Percentiles rank a stretch among this genome's conserved stretches.
Conservation (phyloP, 495 filamentous ascomycete genomes). For the Penicillium argentinense region DNA sequence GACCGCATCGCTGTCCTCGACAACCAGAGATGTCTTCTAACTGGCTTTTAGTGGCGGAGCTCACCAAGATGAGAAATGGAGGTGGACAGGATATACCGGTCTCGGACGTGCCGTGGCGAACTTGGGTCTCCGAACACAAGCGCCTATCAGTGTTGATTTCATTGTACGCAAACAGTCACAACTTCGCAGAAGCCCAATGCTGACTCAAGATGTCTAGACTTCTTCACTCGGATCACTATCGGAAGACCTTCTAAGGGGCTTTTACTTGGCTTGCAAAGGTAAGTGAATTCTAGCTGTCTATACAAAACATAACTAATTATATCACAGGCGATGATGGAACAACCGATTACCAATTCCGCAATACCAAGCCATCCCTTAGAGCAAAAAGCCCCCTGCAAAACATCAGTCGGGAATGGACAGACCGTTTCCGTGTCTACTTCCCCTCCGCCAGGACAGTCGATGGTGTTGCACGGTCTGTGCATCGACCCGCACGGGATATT, state of each 20-base stretch:
- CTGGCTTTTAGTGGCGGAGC: constrained; percentile 46
- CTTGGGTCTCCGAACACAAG: constrained; percentile 52
- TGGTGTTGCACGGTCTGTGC: constrained; percentile 59
- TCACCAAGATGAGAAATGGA: constrained; percentile 52
- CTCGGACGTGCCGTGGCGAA: constrained; percentile 59
- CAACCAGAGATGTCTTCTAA: constrained; percentile 8
- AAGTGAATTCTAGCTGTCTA: too few relatives aligned
- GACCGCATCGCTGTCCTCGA: background rate
- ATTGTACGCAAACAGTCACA: constrained; percentile 41
- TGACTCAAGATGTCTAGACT: constrained; percentile 50
- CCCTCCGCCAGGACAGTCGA: constrained; percentile 73
- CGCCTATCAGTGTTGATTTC: constrained; percentile 58
- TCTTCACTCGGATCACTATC: constrained; percentile 80
- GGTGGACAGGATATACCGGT: constrained; percentile 67
- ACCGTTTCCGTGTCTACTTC: constrained; percentile 73
- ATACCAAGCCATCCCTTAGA: constrained; percentile 22
- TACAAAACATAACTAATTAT: too few relatives aligned
- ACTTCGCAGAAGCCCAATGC: background rate
- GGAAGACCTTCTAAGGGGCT: constrained; percentile 60
- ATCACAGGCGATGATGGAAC: constrained; percentile 64
- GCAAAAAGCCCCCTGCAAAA: constrained; percentile 21
- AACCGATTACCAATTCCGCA: constrained; percentile 54
- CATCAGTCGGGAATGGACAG: constrained; percentile 42
- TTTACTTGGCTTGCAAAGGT: constrained; percentile 80
- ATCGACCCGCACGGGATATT: constrained; percentile 49